Percentiles rank a stretch among this genome's conserved stretches.
phyloP scores from a whole-genome alignment of 1,139 yeast species.

The Arxiozyma slooffiae region DNA sequence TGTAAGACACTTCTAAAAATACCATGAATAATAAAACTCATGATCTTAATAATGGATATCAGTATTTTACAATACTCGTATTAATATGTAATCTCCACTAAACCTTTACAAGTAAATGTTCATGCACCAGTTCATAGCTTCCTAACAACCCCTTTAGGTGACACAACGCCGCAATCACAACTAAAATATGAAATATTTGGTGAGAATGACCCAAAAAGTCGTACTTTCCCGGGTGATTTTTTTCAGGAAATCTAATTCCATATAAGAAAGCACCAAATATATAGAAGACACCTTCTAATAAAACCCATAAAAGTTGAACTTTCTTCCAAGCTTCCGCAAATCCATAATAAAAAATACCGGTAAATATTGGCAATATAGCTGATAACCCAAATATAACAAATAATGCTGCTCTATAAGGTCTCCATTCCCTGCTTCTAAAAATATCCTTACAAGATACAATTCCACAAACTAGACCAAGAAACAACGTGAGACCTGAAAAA shows the following conservation, averaged over 20 bases:
- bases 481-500: slow-evolving; percentile 43
- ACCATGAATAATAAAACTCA: not conserved
- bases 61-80: not conserved
- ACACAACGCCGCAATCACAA: slow-evolving; percentile 69
- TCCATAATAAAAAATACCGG: slow-evolving; percentile 41
- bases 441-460: slow-evolving; percentile 53
- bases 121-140: slow-evolving; percentile 47
- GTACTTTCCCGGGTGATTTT: slow-evolving; percentile 53
- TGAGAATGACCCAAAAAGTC: slow-evolving; percentile 80
- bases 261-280: slow-evolving; percentile 71
- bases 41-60: not conserved
- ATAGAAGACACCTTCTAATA: slow-evolving; percentile 62
- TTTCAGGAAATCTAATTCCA: slow-evolving; percentile 72
- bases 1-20: not conserved
- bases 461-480: slow-evolving; percentile 55
- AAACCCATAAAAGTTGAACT: slow-evolving; percentile 51
- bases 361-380: slow-evolving; percentile 59
- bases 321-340: slow-evolving; percentile 39
- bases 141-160: slow-evolving; percentile 61
- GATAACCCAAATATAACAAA: slow-evolving; percentile 75
- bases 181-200: slow-evolving; percentile 76
- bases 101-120: not conserved
- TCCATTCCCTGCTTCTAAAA: slow-evolving; percentile 60
- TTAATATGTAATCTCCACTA: not conserved
- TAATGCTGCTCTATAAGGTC: slow-evolving; percentile 69